phyloP scores from a whole-genome alignment of 2,329 filamentous ascomycete species.

The Fusarium sarcochroum region DNA sequence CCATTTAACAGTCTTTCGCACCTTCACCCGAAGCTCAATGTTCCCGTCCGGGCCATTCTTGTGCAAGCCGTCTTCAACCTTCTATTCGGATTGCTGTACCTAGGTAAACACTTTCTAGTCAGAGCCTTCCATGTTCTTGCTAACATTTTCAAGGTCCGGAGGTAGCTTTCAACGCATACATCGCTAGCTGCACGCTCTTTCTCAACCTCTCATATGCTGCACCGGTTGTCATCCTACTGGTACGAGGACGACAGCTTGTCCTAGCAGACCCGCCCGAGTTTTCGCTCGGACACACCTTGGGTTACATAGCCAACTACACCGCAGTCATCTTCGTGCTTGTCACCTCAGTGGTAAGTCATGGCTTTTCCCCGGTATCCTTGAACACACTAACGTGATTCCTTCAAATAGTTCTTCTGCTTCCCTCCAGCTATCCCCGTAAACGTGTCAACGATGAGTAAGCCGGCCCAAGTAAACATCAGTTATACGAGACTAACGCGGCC shows the following conservation, averaged over 20 bases:
- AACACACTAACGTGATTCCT: not conserved
- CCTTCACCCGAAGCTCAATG: constrained; percentile 56
- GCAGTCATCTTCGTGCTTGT: constrained; percentile 56
- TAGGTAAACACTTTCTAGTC: constrained; percentile 30
- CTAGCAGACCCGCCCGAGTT: constrained; percentile 50
- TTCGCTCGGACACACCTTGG: constrained; percentile 48
- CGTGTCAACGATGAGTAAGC: constrained; percentile 42
- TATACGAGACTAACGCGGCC: not conserved
- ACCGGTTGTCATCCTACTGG: constrained; percentile 56
- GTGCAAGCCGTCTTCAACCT: constrained; percentile 60
- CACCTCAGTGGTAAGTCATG: constrained; percentile 53
- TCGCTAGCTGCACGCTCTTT: constrained; percentile 61
- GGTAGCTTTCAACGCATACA: constrained; percentile 63
- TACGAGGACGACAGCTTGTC: constrained; percentile 54
- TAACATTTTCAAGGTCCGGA: constrained; percentile 50
- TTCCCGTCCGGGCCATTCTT: constrained; percentile 59
- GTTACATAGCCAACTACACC: constrained; percentile 51
- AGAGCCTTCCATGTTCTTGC: fast-evolving
- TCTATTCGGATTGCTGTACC: constrained; percentile 61
- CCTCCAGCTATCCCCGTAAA: constrained; percentile 42
- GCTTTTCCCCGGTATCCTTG: fast-evolving
- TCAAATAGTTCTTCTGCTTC: constrained; percentile 42
- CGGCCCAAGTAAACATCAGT: fast-evolving
- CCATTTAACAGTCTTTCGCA: constrained; percentile 48
- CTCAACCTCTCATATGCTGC: constrained; percentile 62